A percentile compares a stretch with the other conserved stretches of the same genome.
These are phyloP conservation scores for Aechmea fasciata DNA, from an alignment of 176 grass and related monocot genomes.

Conservation along the genomic window DNA sequence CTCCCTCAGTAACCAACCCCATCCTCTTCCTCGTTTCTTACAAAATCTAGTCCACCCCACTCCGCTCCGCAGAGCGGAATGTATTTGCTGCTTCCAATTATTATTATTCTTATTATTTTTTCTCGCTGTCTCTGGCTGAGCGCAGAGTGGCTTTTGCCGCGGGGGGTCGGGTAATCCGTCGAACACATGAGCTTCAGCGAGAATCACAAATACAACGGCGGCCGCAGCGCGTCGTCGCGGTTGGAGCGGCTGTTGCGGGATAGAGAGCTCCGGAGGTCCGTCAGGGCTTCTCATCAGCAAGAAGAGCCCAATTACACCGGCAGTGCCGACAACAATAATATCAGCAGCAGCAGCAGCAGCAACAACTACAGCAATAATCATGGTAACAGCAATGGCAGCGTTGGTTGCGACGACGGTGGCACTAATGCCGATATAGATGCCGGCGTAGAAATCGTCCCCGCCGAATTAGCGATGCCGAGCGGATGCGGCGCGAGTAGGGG, in stretches of 20 bases:
- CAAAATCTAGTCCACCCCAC: neutral
- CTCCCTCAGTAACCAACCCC: constrained; percentile 1
- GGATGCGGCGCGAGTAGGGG: neutral
- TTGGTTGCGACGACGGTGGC: neutral
- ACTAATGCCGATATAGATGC: neutral
- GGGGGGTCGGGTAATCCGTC: no score
- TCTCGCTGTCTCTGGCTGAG: constrained; percentile 1
- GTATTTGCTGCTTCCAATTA: neutral
- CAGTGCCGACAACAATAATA: constrained; percentile 12
- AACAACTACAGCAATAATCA: neutral
- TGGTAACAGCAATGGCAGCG: no score
- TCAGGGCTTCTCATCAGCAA: constrained; percentile 1
- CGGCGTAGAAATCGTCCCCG: neutral
- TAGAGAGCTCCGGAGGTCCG: constrained; percentile 25
- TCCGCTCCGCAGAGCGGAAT: neutral
- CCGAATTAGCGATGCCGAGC: neutral
- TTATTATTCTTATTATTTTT: constrained; percentile 11
- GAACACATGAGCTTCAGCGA: constrained; percentile 23
- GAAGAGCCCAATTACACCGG: neutral
- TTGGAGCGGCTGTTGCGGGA: constrained; percentile 36
- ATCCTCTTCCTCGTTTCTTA: constrained; percentile 11
- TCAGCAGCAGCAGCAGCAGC: neutral
- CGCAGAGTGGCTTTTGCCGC: no score
- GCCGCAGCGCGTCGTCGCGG: constrained; percentile 24
- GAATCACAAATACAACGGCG: constrained; percentile 29